Conservation (phyloP, 2,329 filamentous ascomycete species). For the Xylariaceae sp. region DNA sequence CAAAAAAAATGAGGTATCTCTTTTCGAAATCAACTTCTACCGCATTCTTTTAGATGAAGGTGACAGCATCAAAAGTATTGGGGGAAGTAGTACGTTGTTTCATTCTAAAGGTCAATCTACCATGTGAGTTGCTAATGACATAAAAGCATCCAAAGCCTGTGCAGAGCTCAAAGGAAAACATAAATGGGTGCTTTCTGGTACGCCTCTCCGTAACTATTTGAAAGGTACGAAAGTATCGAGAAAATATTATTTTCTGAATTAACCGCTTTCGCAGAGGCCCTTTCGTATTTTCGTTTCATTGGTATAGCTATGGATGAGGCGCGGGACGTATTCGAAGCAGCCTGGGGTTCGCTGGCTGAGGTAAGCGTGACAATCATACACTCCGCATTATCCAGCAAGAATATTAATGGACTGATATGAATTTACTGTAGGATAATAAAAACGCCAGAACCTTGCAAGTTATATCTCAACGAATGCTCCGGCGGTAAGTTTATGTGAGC, state of each 20-base stretch:
- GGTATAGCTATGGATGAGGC: slow-evolving; percentile 6
- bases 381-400: too few species aligned
- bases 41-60: slow-evolving; percentile 28
- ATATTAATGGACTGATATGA: too few species aligned
- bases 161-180: slow-evolving; percentile 5
- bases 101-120: background rate
- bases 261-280: slow-evolving; percentile 17
- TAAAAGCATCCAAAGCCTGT: slow-evolving; percentile 27
- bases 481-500: slow-evolving; percentile 18
- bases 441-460: slow-evolving; percentile 11
- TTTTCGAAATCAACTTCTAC: slow-evolving; percentile 22
- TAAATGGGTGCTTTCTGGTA: slow-evolving; percentile 26
- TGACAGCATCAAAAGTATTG: slow-evolving; percentile 22
- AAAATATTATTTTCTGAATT: background rate
- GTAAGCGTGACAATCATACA: too few species aligned
- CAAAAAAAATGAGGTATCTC: background rate
- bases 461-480: slow-evolving; percentile 17
- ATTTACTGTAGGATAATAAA: background rate
- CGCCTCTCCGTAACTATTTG: slow-evolving; percentile 16
- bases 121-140: background rate
- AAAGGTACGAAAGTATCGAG: slow-evolving; percentile 6
- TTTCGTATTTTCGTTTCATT: slow-evolving; percentile 25
- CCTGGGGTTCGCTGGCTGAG: slow-evolving; percentile 1
- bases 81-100: slow-evolving; percentile 16
- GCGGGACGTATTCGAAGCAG: background rate